Conservation (phyloP, 179 eudicot species). For the Drosera spatulata region DNA sequence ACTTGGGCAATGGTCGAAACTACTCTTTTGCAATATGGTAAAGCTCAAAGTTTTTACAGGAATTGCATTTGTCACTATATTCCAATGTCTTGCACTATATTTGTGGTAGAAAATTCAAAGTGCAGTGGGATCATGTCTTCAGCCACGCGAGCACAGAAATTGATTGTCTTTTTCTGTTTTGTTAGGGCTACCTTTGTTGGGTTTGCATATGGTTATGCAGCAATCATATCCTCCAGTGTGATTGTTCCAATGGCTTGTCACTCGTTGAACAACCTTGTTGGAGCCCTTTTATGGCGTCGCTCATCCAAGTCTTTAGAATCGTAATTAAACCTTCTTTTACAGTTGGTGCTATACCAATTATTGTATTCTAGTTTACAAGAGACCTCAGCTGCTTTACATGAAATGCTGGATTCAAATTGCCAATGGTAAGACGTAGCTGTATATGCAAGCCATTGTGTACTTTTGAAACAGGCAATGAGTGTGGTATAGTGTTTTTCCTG, state of each 20-base stretch:
- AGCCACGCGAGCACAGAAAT: background rate
- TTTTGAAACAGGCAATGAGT: no score
- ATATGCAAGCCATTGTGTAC: no score
- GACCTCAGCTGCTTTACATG: no score
- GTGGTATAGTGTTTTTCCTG: no score
- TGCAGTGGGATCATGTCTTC: background rate
- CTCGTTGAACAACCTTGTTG: slow-evolving; percentile 67
- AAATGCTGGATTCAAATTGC: no score
- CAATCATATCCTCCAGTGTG: slow-evolving; percentile 58
- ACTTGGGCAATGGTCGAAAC: slow-evolving; percentile 82
- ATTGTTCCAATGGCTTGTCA: slow-evolving; percentile 85
- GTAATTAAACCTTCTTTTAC: no score
- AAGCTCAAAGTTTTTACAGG: background rate
- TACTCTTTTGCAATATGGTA: slow-evolving; percentile 84
- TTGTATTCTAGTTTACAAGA: no score
- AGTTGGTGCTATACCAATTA: no score
- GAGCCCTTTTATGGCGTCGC: slow-evolving; percentile 73
- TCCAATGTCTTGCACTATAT: background rate
- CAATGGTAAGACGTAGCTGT: no score
- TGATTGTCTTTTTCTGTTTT: background rate
- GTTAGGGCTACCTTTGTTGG: slow-evolving; percentile 90
- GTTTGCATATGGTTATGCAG: slow-evolving; percentile 62
- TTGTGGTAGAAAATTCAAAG: background rate
- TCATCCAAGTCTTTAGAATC: slow-evolving; percentile 29
- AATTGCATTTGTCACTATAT: no score